phyloP scores from a whole-genome alignment of 2,329 filamentous ascomycete genomes.

The Aplosporella prunicola region DNA sequence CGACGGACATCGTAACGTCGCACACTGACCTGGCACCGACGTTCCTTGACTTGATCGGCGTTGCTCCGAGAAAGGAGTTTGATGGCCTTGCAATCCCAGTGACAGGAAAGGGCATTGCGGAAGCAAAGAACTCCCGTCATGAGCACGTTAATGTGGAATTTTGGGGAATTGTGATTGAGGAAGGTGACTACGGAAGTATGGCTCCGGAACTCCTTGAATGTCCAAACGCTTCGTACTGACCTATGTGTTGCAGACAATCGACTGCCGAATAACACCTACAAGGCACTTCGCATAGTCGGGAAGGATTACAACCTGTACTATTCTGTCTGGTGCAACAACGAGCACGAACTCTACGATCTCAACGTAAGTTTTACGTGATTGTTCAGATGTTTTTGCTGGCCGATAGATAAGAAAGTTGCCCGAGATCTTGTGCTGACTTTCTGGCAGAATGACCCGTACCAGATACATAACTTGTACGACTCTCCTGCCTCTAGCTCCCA shows the following conservation, averaged over 20 bases:
- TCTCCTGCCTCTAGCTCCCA: conserved; percentile 24
- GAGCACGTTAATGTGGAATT: conserved; percentile 34
- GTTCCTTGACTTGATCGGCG: conserved; percentile 24
- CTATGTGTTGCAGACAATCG: no score
- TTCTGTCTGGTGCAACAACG: conserved; percentile 59
- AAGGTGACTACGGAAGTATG: conserved; percentile 8
- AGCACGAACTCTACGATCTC: conserved; percentile 57
- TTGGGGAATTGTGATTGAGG: conserved; percentile 23
- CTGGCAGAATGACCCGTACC: conserved; percentile 34
- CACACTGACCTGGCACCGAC: conserved; percentile 34
- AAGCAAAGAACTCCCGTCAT: conserved; percentile 11
- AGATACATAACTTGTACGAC: conserved; percentile 21
- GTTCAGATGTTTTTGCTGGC: neutral
- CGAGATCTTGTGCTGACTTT: conserved; percentile 31
- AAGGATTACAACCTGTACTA: conserved; percentile 54
- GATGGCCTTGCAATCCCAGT: conserved; percentile 29
- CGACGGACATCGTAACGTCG: conserved; percentile 25
- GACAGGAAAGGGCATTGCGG: conserved; percentile 12
- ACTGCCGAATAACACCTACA: conserved; percentile 48
- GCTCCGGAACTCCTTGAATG: conserved; percentile 3
- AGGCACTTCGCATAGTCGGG: conserved; percentile 47
- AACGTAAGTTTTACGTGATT: conserved; percentile 31
- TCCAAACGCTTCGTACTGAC: no score
- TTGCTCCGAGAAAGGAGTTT: conserved; percentile 20
- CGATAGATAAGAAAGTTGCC: neutral